Conservation (phyloP, 768 basidiomycete genomes). For the Boletellus ananas region DNA sequence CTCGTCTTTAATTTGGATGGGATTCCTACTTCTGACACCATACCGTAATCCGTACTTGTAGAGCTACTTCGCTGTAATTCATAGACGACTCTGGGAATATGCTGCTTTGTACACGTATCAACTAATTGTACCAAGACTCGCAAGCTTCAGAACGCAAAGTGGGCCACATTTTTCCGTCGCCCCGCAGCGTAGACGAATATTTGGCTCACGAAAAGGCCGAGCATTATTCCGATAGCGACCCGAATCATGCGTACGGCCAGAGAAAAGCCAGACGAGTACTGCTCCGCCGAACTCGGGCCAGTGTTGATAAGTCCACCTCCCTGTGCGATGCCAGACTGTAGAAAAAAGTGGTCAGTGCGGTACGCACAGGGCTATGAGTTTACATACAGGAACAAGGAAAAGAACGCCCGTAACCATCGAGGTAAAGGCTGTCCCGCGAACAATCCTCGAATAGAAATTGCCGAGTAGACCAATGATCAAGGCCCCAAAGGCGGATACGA, state of each 20-base stretch:
- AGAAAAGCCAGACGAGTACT: constrained; percentile 74
- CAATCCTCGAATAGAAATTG: constrained; percentile 73
- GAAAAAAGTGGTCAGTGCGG: constrained; percentile 18
- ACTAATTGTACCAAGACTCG: not conserved
- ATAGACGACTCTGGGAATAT: constrained; percentile 20
- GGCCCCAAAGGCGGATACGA: constrained; percentile 76
- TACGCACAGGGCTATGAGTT: not conserved
- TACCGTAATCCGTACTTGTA: constrained; percentile 32
- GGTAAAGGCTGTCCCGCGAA: constrained; percentile 81
- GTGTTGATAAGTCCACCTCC: constrained; percentile 62
- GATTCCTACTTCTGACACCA: constrained; percentile 15
- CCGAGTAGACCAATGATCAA: constrained; percentile 76
- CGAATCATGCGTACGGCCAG: constrained; percentile 81
- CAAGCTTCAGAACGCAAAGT: constrained; percentile 65
- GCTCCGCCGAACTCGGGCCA: constrained; percentile 46
- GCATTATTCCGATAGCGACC: constrained; percentile 81
- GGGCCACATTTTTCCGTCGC: constrained; percentile 63
- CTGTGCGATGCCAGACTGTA: constrained; percentile 70
- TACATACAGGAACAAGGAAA: constrained; percentile 79
- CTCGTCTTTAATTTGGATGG: constrained; percentile 15
- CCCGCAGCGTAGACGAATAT: constrained; percentile 74
- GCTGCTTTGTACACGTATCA: not conserved
- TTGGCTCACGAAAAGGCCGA: constrained; percentile 80
- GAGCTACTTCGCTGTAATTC: constrained; percentile 29
- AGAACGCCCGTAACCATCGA: constrained; percentile 93